Conservation (phyloP, 192 early-diverging fungal genomes). For the Podila horticola region DNA sequence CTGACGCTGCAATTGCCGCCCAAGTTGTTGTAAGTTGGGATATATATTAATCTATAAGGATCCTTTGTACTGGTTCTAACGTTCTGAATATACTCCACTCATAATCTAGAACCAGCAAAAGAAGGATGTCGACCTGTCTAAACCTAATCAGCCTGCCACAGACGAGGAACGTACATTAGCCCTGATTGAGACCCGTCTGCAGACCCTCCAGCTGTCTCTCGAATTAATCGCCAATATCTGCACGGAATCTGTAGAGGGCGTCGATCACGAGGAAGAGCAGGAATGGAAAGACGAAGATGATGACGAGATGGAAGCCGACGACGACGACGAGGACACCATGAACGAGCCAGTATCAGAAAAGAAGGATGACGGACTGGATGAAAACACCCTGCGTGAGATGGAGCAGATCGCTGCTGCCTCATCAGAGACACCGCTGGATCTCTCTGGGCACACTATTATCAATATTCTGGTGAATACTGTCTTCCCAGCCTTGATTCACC, state of each 20-base stretch:
- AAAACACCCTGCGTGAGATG: conserved; percentile 50
- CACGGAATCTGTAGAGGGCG: conserved; percentile 67
- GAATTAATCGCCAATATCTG: conserved; percentile 89
- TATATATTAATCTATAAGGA: neutral
- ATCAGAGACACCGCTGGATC: conserved; percentile 49
- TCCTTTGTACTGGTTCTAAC: neutral
- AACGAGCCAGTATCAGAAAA: conserved; percentile 43
- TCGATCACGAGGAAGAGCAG: conserved; percentile 27
- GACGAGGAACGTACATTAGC: conserved; percentile 43
- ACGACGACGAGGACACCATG: conserved; percentile 59
- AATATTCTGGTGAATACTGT: conserved; percentile 59
- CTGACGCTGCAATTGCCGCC: conserved; percentile 49
- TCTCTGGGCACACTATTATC: conserved; percentile 54
- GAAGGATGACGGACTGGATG: conserved; percentile 56
- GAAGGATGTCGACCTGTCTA: conserved; percentile 36
- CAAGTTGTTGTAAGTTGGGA: conserved; percentile 52
- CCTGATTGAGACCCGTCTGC: conserved; percentile 64
- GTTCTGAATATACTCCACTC: no score
- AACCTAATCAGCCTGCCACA: conserved; percentile 42
- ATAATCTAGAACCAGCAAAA: conserved; percentile 37
- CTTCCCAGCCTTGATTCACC: conserved; percentile 57
- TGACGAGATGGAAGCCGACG: conserved; percentile 55
- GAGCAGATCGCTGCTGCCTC: conserved; percentile 58
- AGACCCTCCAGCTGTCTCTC: conserved; percentile 74
- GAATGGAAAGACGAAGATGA: conserved; percentile 39